Evolutionary conservation across 495 filamentous ascomycete species (phyloP), one percentile per base, ranked within the genome.

Genomic region (Lophiostoma macrostomum): DNA sequence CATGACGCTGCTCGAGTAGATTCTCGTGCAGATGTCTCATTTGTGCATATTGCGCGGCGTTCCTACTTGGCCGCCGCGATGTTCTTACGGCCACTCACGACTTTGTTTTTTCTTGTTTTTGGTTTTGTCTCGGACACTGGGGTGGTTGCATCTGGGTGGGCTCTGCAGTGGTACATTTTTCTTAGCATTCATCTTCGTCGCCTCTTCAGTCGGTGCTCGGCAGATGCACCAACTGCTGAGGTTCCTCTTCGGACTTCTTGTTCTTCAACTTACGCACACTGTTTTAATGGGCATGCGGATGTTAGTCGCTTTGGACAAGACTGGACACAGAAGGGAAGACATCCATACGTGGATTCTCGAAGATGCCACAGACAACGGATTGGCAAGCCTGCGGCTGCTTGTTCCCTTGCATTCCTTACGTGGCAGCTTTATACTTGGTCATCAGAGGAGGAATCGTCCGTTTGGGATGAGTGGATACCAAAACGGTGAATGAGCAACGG

Each of bases 21-120:
- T 52, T 37, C 30, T 49, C 38, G 53, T 52, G 46, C 22, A 35
- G 35, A 14, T 12, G 18, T 46, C 41, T 35, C 39, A 25, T 14
- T 41, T 63, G 59, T 63, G 40, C 41, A 63, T 58, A 63, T 53
- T 53, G 25, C 37, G 38, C 23, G 57, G 43, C 47, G 42, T 53
- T 41, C 20, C 14, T 7, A n/a, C n/a, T 18, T 35, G 11, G 20
- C 28, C 50, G 51, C 51, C 32, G 22, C 54, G 11, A 54, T 29
- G 48, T 44, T 63, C 10, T 61, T 31, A 63, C 59, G 59, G 53
- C 57, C 53, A 50, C 30, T 63, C 35, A 63, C 50, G 53, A 63
- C 50, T 53, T 53, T 32, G 19, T 38, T 50, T 18, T 50, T 51
- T 30, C 14, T 44, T 46, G 38, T 50, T 48, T 48, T 22, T 44